These are phyloP conservation scores for Penicillium antarcticum DNA, from an alignment of 495 filamentous ascomycete genomes.

Conservation along the genomic window DNA sequence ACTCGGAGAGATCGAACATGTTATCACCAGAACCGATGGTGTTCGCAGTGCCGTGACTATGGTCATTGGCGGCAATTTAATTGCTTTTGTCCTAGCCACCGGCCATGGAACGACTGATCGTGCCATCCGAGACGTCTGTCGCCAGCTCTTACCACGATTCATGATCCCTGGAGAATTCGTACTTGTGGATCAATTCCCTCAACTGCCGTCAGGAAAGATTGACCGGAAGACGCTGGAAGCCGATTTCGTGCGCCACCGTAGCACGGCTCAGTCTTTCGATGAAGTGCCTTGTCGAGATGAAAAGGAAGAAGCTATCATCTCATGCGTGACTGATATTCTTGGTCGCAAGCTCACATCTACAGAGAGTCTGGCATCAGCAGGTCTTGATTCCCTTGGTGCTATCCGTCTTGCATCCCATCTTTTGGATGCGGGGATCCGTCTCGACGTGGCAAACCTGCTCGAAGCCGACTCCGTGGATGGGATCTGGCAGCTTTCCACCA, in stretches of 20 bases:
- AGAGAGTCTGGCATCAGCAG: conserved; percentile 49
- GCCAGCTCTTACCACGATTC: conserved; percentile 67
- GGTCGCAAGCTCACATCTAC: conserved; percentile 30
- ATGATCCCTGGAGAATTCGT: conserved; percentile 75
- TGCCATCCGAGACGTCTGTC: conserved; percentile 55
- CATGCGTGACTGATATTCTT: conserved; percentile 46
- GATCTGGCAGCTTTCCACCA: conserved; percentile 25
- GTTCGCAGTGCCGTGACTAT: conserved; percentile 55
- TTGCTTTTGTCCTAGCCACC: conserved; percentile 62
- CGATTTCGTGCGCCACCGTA: conserved; percentile 43
- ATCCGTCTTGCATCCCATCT: conserved; percentile 65
- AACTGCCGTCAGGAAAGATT: conserved; percentile 74
- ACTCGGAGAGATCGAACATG: conserved; percentile 78
- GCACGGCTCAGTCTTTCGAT: conserved; percentile 20
- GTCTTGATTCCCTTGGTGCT: conserved; percentile 69
- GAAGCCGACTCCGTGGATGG: conserved; percentile 42
- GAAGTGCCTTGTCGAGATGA: conserved; percentile 26
- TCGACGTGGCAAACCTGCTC: conserved; percentile 57
- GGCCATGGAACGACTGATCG: conserved; percentile 23
- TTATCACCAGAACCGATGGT: conserved; percentile 50
- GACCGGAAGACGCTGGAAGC: conserved; percentile 62
- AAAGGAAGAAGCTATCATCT: conserved; percentile 45
- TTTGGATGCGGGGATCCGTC: conserved; percentile 43
- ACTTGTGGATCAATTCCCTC: conserved; percentile 57
- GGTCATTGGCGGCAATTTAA: conserved; percentile 56